Base-by-base conservation (phyloP, 192 early-diverging fungal genomes). In the Spinellus fusiger region DNA sequence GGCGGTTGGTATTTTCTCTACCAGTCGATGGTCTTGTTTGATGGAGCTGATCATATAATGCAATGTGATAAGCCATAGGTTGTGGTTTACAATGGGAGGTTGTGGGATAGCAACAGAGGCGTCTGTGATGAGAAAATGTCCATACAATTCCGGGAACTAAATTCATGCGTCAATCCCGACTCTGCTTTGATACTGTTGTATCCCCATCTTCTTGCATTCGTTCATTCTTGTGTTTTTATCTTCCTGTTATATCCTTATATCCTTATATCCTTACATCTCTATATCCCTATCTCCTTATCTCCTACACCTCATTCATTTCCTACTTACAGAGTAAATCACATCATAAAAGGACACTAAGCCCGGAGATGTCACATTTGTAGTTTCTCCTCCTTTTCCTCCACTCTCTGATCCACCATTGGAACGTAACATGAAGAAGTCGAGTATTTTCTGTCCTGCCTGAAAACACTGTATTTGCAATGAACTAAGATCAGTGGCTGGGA, bases 21-120 rank as follows among this genome's bases (percentile, higher is more conserved):
- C 62, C 28, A 75, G 66, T 33, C 68, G 64, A 33, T 38, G 50
- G 34, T 76, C 59, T 52, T 82, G 77, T 44, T 62, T 57, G 22
- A 80, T 40, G 44, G 74, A 74, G 16, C 62, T 67, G 0, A 72
- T 54, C 57, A 83, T 64, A 31, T 78, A 77, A 20, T 66, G 53
- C 54, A 80, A 61, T 3, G 72, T 76, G 27, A 74, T 77, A 18
- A 66, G 69, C 80, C 80, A 80, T 37, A 74, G 70, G 32, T 71
- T 68, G 2, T 67, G 63, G 54, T 80, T 76, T 16, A 59, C 51
- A 7, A 80, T 65, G 4, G 69, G 61, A 7, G 69, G 69, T 26
- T 71, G 63, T 28, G 62, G 50, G 4, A 47, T 22, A 10, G 62
- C 49, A 16, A 52, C 29, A 25, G 56, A 16, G 16, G 52, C 20